Conservation (phyloP, 352 stramenopile species). For the Globisporangium canariense region DNA sequence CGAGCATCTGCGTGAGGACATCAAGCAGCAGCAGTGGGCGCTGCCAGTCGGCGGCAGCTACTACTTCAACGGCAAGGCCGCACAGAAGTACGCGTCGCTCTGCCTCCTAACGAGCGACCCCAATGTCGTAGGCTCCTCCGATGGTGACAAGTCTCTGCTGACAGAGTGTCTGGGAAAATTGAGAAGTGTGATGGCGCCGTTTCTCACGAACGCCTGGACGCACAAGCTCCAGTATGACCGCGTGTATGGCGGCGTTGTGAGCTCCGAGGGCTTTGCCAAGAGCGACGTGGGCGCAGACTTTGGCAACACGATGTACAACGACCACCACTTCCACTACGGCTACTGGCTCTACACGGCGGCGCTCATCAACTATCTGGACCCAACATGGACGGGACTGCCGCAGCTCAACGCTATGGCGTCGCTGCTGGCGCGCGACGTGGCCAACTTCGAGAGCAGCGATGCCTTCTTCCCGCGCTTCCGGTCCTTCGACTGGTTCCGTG, state of each 20-base stretch:
- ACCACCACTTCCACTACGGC: conserved; percentile 77
- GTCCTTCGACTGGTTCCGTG: conserved; percentile 61
- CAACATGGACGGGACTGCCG: conserved; percentile 46
- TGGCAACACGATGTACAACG: conserved; percentile 74
- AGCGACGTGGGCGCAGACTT: conserved; percentile 68
- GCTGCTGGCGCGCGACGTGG: conserved; percentile 54
- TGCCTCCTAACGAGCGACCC: conserved; percentile 71
- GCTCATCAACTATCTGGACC: conserved; percentile 65
- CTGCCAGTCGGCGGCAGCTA: conserved; percentile 54
- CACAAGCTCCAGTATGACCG: conserved; percentile 64
- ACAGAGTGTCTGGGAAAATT: conserved; percentile 17
- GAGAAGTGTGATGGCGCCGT: conserved; percentile 45
- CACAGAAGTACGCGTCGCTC: conserved; percentile 72
- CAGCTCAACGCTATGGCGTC: conserved; percentile 49
- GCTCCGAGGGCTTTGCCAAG: conserved; percentile 51
- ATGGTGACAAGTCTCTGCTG: conserved; percentile 26
- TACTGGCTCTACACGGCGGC: conserved; percentile 69
- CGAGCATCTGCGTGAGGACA: conserved; percentile 16
- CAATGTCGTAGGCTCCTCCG: conserved; percentile 38
- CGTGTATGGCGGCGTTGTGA: conserved; percentile 60
- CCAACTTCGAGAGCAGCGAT: conserved; percentile 22
- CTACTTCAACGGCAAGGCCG: conserved; percentile 78
- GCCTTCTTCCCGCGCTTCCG: conserved; percentile 65
- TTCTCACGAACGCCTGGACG: conserved; percentile 63
- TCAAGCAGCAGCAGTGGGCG: not conserved